These are phyloP conservation scores for Fonsecaea pedrosoi DNA, from an alignment of 2,329 filamentous ascomycete species.

Conservation along the genomic window DNA sequence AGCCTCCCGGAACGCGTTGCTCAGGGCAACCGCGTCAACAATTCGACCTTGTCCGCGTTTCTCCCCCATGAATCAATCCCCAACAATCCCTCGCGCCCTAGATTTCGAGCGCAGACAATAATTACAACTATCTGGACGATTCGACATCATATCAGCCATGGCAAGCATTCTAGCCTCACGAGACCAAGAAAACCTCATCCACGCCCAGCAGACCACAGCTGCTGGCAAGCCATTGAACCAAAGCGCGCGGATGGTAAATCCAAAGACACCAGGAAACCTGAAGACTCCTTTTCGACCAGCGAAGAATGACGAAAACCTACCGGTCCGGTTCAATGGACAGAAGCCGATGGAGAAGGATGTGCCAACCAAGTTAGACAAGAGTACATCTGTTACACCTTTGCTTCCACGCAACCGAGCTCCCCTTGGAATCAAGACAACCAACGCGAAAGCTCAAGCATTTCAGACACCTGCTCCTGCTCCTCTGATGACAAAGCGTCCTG, in stretches of 20 bases:
- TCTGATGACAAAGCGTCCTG: slow-evolving; percentile 65
- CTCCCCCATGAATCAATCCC: background rate
- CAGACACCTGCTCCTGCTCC: slow-evolving; percentile 70
- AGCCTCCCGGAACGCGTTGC: slow-evolving; percentile 17
- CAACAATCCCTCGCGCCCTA: background rate
- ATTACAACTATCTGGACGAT: slow-evolving; percentile 22
- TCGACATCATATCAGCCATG: slow-evolving; percentile 24
- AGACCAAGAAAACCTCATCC: slow-evolving; percentile 87
- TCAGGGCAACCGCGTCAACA: slow-evolving; percentile 44
- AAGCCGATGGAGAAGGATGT: slow-evolving; percentile 65
- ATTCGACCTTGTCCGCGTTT: background rate
- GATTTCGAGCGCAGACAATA: slow-evolving; percentile 10
- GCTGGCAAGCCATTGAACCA: slow-evolving; percentile 76
- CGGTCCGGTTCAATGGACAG: slow-evolving; percentile 61
- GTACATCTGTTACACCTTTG: slow-evolving; percentile 78
- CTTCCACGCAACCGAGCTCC: slow-evolving; percentile 76
- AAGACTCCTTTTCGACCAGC: slow-evolving; percentile 83
- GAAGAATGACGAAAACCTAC: slow-evolving; percentile 85
- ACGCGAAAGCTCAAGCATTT: slow-evolving; percentile 77
- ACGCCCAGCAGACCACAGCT: slow-evolving; percentile 73
- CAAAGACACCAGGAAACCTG: slow-evolving; percentile 80
- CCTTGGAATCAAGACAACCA: slow-evolving; percentile 93
- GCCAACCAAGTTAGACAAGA: slow-evolving; percentile 62
- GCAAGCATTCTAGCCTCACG: slow-evolving; percentile 74
- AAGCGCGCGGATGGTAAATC: slow-evolving; percentile 63